Base-by-base conservation (phyloP, 306 rosid species). In the Ziziphus jujuba region DNA sequence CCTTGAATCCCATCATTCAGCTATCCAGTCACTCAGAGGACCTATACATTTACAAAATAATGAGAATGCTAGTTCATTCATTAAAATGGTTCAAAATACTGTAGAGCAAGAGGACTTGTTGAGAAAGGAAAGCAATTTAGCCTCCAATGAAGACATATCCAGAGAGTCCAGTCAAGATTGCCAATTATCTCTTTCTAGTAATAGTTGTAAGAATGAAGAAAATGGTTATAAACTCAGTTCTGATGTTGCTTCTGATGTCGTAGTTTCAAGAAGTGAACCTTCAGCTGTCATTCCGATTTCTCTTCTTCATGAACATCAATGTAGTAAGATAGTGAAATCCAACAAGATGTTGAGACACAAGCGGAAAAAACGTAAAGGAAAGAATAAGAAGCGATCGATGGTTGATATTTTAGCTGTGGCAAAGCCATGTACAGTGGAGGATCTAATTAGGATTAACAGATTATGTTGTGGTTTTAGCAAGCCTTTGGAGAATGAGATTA, bases 351-450 rank as follows among this genome's bases (percentile, higher is more conserved):
- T 44, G 53, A 77, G 70, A 70, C 73, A 63, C 35, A 73, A 69
- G 61, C 69, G 76, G 24, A 82, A 63, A 63, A 64, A 76, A 31
- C 53, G 69, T 34, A 75, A 35, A 55, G 82, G 75, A 56, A 80
- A 72, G 74, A 70, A 59, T 33, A 87, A 82, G 87, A 84, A 78
- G 67, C 66, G 84, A 25, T 75, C 78, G 2, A 72, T 87, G 84
- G 81, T 59, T 50, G 84, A 80, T 54, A 78, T 87, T 61, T 75
- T 87, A 66, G 74, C 78, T 4, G 81, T 16, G 9, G 86, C 92
- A n/a, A 45, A 70, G 71, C 78, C 59, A 36, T 67, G 81, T 62
- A 73, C 80, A 16, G 17, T 8, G n/a, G 84, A 84, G 52, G 85
- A 84, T 44, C 82, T 70, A 22, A 19, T 65, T 56, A 63, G 66